Conservation (phyloP, 768 basidiomycete genomes). For the Russula compacta region DNA sequence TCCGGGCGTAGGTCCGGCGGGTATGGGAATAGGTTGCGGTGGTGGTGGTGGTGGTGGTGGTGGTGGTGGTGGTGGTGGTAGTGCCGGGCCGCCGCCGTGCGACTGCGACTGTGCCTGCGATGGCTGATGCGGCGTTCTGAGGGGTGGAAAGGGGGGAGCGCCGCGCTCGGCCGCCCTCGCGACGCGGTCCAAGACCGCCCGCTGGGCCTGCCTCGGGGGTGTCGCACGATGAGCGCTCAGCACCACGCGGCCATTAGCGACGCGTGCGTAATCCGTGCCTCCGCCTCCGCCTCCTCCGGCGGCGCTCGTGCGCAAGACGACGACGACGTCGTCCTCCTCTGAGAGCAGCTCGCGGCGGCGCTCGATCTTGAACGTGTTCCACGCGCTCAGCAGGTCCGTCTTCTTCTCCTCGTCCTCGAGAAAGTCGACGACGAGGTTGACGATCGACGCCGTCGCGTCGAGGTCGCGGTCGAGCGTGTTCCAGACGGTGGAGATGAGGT, state of each 20-base stretch:
- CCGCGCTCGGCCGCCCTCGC: conserved; percentile 62
- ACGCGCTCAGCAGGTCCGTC: conserved; percentile 57
- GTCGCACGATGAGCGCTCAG: conserved; percentile 52
- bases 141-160: conserved; percentile 24
- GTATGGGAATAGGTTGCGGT: too few relatives aligned
- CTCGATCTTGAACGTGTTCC: conserved; percentile 84
- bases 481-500: conserved; percentile 86
- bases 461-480: conserved; percentile 57
- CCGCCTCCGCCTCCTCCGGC: conserved; percentile 18
- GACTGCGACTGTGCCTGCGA: conserved; percentile 5
- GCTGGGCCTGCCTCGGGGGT: conserved; percentile 46
- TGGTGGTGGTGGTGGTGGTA: conserved; percentile 30
- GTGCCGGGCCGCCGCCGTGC: background rate
- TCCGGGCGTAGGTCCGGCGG: conserved; percentile 21
- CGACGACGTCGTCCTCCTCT: conserved; percentile 34
- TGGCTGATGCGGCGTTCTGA: conserved; percentile 11
- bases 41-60: conserved; percentile 11
- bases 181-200: conserved; percentile 79
- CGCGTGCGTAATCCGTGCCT: conserved; percentile 62
- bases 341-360: conserved; percentile 77
- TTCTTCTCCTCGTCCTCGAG: conserved; percentile 83
- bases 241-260: conserved; percentile 73
- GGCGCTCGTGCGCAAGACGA: conserved; percentile 37
- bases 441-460: conserved; percentile 66
- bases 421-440: conserved; percentile 66